phyloP scores from a whole-genome alignment of 1,284 basidiomycete species.

The Athelia psychrophila region DNA sequence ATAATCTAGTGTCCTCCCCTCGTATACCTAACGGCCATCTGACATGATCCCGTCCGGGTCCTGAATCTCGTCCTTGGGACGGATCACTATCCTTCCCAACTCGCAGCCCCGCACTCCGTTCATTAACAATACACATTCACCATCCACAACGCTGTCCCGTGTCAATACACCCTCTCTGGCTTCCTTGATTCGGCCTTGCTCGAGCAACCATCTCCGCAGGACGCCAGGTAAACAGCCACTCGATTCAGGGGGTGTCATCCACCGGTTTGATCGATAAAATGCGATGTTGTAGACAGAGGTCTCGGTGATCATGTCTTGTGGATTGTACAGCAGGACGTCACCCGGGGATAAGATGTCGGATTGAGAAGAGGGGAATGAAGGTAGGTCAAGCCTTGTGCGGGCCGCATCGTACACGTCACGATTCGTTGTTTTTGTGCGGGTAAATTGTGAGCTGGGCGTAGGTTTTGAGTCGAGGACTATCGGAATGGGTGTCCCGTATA shows the following conservation, averaged over 20 bases:
- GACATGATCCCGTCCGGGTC: no score
- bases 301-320: slow-evolving; percentile 50
- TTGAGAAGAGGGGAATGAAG: slow-evolving; percentile 21
- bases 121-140: slow-evolving; percentile 65
- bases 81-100: slow-evolving; percentile 35
- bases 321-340: slow-evolving; percentile 68
- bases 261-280: slow-evolving; percentile 48
- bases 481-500: slow-evolving; percentile 28
- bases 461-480: slow-evolving; percentile 52
- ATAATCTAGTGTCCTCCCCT: background rate
- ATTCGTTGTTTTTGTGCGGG: slow-evolving; percentile 66
- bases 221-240: slow-evolving; percentile 72
- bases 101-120: slow-evolving; percentile 71
- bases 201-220: slow-evolving; percentile 61
- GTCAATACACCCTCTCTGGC: slow-evolving; percentile 38
- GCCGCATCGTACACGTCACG: slow-evolving; percentile 59
- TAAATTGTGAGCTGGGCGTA: slow-evolving; percentile 54
- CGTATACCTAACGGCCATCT: no score
- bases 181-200: slow-evolving; percentile 50
- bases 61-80: no score
- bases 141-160: slow-evolving; percentile 40
- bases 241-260: slow-evolving; percentile 60
- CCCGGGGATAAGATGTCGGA: slow-evolving; percentile 13
- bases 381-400: slow-evolving; percentile 48
- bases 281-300: slow-evolving; percentile 69